A percentile compares a stretch with the other conserved stretches of the same genome.
Evolutionary conservation across 2,329 filamentous ascomycete genomes (phyloP).

Genomic region (Ophioceras dolichostomum): DNA sequence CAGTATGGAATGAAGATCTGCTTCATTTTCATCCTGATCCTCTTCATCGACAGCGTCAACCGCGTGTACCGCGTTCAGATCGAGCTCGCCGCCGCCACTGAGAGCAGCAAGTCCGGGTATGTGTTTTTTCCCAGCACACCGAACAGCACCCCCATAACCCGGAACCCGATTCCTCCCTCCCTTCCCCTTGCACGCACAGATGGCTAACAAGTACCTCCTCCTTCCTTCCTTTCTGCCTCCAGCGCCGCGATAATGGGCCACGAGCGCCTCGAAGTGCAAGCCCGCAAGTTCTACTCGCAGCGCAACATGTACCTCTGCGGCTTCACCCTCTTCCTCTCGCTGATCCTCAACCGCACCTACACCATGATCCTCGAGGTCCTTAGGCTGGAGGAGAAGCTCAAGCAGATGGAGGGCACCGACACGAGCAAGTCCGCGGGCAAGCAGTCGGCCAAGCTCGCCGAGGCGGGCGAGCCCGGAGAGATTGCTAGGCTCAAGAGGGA

Average conservation of each 20-base stretch:
- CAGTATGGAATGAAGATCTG: slow-evolving; percentile 99
- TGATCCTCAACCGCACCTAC: slow-evolving; percentile 99
- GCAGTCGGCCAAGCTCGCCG: slow-evolving; percentile 57
- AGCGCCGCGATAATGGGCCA: slow-evolving; percentile 66
- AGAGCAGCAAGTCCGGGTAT: slow-evolving; percentile 40
- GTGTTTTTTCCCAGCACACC: no score
- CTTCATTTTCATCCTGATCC: slow-evolving; percentile 96
- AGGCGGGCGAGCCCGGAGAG: slow-evolving; percentile 61
- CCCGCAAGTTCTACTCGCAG: slow-evolving; percentile 99
- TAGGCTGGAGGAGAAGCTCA: slow-evolving; percentile 82
- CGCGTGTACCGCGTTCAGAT: slow-evolving; percentile 94
- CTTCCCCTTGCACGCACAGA: no score
- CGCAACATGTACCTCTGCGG: slow-evolving; percentile 99
- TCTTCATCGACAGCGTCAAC: slow-evolving; percentile 93
- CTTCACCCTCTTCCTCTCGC: slow-evolving; percentile 95
- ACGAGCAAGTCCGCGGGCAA: slow-evolving; percentile 34
- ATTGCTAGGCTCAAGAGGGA: slow-evolving; percentile 58
- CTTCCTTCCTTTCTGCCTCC: slow-evolving; percentile 7
- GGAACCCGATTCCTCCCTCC: no score
- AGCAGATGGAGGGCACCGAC: slow-evolving; percentile 60
- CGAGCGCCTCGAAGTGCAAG: slow-evolving; percentile 96
- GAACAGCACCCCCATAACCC: no score
- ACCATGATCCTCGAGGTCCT: slow-evolving; percentile 91
- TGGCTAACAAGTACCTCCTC: no score
- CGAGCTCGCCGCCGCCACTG: slow-evolving; percentile 64